Evolutionary conservation across 208 protist species (phyloP).

Genomic region (Leptomonas seymouri): DNA sequence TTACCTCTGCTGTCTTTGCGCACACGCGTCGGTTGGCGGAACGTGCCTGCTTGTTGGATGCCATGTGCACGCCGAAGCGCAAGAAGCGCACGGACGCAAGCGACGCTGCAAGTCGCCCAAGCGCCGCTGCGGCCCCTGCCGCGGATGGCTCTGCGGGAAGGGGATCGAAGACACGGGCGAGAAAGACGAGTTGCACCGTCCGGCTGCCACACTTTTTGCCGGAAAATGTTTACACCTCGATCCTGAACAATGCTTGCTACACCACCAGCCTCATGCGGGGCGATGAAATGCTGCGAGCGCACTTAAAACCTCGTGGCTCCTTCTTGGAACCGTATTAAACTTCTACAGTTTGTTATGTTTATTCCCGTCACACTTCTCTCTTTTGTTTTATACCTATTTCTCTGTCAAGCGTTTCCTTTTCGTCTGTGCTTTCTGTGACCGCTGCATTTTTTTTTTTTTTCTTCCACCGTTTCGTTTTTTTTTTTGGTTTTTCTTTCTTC

Average conservation of each 20-base stretch:
- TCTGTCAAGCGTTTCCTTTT: no score
- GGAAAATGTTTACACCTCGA: constrained; percentile 24
- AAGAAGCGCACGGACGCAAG: neutral
- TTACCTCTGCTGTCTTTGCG: constrained; percentile 33
- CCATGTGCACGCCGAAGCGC: constrained; percentile 16
- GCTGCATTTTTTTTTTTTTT: neutral
- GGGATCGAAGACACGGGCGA: neutral
- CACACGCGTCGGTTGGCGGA: constrained; percentile 23
- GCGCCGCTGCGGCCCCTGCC: neutral
- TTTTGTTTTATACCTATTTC: no score
- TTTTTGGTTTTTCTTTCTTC: constrained; percentile 22
- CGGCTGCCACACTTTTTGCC: constrained; percentile 46
- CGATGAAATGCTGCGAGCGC: constrained; percentile 43
- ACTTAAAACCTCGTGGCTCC: constrained; percentile 37
- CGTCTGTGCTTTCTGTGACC: no score
- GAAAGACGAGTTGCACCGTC: neutral
- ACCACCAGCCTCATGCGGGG: constrained; percentile 61
- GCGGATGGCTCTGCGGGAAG: neutral
- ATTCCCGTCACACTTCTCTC: no score
- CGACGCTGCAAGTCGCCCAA: neutral
- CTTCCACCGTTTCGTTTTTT: constrained; percentile 6
- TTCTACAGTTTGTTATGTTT: neutral
- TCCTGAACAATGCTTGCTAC: constrained; percentile 77
- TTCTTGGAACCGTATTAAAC: constrained; percentile 46
- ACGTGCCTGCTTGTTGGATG: constrained; percentile 31